Percentiles rank a stretch among this genome's conserved stretches.
Evolutionary conservation across 1,284 basidiomycete genomes (phyloP).

Genomic region (Heliocybe sulcata): DNA sequence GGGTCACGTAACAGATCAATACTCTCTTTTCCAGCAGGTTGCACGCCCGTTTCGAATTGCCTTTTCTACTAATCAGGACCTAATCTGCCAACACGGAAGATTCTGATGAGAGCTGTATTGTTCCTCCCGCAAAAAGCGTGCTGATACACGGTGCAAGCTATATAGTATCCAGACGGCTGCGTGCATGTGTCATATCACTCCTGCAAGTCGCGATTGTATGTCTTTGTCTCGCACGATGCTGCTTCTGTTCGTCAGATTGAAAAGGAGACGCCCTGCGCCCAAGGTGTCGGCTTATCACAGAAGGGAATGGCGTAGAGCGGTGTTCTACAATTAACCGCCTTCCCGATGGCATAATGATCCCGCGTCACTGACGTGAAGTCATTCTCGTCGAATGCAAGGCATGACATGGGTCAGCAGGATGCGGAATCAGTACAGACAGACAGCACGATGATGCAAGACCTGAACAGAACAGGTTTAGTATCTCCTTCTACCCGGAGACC

Average conservation of each 20-base stretch:
- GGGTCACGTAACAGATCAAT: slow-evolving; percentile 2
- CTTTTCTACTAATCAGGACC: neutral
- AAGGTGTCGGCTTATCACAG: neutral
- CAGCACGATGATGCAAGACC: neutral
- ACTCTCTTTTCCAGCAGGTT: neutral
- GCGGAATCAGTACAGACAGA: slow-evolving; percentile 1
- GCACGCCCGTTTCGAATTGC: neutral
- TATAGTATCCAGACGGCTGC: neutral
- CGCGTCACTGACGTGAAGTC: neutral
- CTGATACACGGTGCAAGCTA: neutral
- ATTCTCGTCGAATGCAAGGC: neutral
- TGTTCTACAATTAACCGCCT: neutral
- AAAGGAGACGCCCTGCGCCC: neutral
- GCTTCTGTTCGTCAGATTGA: neutral
- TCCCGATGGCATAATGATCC: neutral
- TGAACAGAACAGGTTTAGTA: slow-evolving; percentile 35
- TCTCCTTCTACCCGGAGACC: slow-evolving; percentile 68
- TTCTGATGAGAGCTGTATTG: neutral
- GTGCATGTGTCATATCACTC: neutral
- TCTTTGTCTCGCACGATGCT: neutral
- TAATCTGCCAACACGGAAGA: neutral
- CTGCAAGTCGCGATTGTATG: neutral
- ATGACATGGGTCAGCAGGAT: neutral
- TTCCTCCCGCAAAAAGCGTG: neutral
- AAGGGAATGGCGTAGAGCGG: neutral